Evolutionary conservation across 2,329 filamentous ascomycete species (phyloP), one percentile per base, ranked within the genome.

Genomic region (Metarhizium anisopliae): DNA sequence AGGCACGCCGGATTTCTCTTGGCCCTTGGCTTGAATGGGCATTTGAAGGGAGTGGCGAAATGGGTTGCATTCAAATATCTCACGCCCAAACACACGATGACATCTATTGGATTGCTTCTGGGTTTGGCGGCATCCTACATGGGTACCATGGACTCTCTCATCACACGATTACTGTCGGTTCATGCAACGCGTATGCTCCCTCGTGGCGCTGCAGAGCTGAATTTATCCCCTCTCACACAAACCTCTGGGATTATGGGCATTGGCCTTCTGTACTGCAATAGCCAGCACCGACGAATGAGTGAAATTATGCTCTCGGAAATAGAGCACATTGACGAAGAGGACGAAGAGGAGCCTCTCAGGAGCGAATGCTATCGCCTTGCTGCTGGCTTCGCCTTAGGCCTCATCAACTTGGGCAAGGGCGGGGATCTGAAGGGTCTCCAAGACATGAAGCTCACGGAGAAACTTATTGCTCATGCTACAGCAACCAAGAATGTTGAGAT

Each of bases 81-180:
- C n/a, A 99, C 94, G 0, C 93, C 94, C 1, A 99, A 99, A 66
- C 95, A 99, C 70, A 95, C 92, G 30, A 99, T 99, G 94, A 97
- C 94, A 29, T 97, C 94, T 1, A 93, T 99, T 55, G 94, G 94
- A 10, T 77, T 99, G n/a, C 78, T 99, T 3, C 78, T 99, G 0
- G 94, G 94, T 1, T 77, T 99, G 18, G 92, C 94, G 8, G 94
- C 90, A 30, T 97, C 94, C 1, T 95, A 96, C 67, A 79, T 96
- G 62, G 94, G 95, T 1, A 97, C 92, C 2, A 97, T 97, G 93
- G 94, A 99, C 68, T 94, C 90, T 2, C 79, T 96, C 32, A 93
- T 97, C 58, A 97, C 94, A 8, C 85, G 94, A 29, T 77, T 99
- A 42, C 77, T 99, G 4, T 99, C 94, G 2, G 93, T 99, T 1